A percentile compares a stretch with the other conserved stretches of the same genome.
Conservation (phyloP, 257 asterid species). For the Solanum lignicaule region DNA sequence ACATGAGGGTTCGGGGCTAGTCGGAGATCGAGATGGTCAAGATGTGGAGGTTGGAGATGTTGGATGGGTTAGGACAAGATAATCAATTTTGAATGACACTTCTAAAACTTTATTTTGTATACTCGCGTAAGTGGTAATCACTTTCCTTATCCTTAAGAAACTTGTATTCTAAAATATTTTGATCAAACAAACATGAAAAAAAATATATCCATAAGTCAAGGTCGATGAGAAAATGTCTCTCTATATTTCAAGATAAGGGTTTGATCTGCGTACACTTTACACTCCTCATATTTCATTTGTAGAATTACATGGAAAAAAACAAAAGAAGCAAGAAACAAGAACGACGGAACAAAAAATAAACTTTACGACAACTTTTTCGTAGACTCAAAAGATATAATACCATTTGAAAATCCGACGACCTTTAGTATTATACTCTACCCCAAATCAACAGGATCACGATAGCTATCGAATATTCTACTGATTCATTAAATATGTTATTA, state of each 20-base stretch:
- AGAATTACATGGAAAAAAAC: no score
- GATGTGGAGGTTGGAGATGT: neutral
- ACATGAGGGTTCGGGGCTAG: no score
- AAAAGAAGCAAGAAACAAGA: no score
- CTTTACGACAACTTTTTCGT: no score
- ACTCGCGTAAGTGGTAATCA: rapidly evolving
- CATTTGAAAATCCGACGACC: neutral
- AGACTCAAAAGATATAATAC: neutral
- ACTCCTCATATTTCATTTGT: neutral
- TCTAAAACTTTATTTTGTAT: neutral
- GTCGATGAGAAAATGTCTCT: neutral
- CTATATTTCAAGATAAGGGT: no score
- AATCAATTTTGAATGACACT: neutral
- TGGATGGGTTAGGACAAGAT: neutral
- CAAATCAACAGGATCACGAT: no score
- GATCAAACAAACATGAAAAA: neutral
- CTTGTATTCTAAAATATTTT: neutral
- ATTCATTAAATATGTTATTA: no score
- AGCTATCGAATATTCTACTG: no score
- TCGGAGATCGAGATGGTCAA: neutral
- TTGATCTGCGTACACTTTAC: neutral
- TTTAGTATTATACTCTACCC: neutral
- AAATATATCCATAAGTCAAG: neutral
- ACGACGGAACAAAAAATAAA: no score
- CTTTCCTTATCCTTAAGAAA: neutral